A percentile compares a stretch with the other conserved stretches of the same genome.
These are phyloP conservation scores for Margaritispora aquatica DNA, from an alignment of 495 filamentous ascomycete genomes.

Conservation along the genomic window DNA sequence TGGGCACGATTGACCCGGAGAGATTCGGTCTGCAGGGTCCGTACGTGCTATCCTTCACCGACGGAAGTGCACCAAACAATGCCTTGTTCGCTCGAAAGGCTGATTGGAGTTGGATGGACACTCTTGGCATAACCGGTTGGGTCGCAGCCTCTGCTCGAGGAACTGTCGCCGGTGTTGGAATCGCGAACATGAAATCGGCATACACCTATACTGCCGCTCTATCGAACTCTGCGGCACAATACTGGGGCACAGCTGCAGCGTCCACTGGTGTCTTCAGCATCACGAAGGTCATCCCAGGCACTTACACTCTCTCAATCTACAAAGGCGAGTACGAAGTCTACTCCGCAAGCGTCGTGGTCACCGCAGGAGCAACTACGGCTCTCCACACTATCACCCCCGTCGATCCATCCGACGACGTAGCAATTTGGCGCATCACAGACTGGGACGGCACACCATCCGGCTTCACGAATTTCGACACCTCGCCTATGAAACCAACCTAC, in stretches of 20 bases:
- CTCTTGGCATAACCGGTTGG: not conserved
- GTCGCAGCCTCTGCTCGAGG: not conserved
- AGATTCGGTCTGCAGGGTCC: slow-evolving; percentile 1
- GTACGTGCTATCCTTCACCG: not conserved
- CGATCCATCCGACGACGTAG: not conserved
- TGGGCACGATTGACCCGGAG: not conserved
- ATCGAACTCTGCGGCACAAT: not conserved
- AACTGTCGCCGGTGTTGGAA: not conserved
- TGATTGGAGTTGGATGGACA: not conserved
- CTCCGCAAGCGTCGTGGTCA: not conserved
- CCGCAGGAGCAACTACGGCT: not conserved
- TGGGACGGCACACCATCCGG: not conserved
- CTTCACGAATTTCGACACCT: not conserved
- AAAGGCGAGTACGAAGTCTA: not conserved
- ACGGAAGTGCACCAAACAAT: not conserved
- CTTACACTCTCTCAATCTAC: not conserved
- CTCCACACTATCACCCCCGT: not conserved
- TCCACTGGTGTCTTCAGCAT: not conserved
- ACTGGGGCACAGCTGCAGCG: not conserved
- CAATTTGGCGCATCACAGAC: not conserved
- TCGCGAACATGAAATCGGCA: not conserved
- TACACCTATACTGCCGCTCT: not conserved
- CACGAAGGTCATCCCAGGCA: not conserved
- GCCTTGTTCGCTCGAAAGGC: not conserved
- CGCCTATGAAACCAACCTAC: not conserved